Base-by-base conservation (phyloP, 2,329 filamentous ascomycete species). In the Diplodia scrobiculata region DNA sequence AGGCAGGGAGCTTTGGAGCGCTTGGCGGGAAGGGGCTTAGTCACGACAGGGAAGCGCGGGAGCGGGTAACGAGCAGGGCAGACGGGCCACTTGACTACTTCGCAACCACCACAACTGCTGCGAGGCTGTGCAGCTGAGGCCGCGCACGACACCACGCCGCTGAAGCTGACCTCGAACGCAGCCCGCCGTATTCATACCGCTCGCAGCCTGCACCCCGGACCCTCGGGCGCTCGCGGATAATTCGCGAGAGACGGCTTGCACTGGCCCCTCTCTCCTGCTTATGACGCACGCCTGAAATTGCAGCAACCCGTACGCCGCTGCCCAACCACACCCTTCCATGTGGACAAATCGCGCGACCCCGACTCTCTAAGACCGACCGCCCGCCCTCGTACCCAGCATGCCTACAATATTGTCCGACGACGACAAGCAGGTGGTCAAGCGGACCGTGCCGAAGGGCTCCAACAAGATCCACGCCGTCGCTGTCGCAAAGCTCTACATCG, bases 391-490 rank as follows among this genome's bases (percentile, higher is more conserved):
- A 62, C 71, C 45, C 58, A 50, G 69, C 63, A 82, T 82, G 80
- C 85, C 85, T 67, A 86, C 86, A 19, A 87, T 96, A 70, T 86
- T 99, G 66, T 91, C 84, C 76, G 94, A 97, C 75, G 90, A 93
- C 74, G 95, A 99, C 82, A 97, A 96, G 84, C 91, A 96, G 81
- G 96, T 89, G 68, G 93, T 99, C 79, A 96, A 96, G 83, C 89
- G 95, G 76, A 90, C 89, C 72, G 91, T 99, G 65, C 94, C 95
- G 68, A 97, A 96, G 79, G 87, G 92, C 69, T 88, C 89, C 73
- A 99, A 98, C 87, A 98, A 98, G 84, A 98, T 99, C 79, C 91
- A 96, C 71, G 92, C 93, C 68, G 94, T 96, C 70, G 95, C 91
- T 68, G 93, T 98, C 71, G 94, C 92, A 68, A 89, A 90, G 75